A percentile compares a stretch with the other conserved stretches of the same genome.
Conservation (phyloP, 2,329 filamentous ascomycete genomes). For the Penicillium sp. region DNA sequence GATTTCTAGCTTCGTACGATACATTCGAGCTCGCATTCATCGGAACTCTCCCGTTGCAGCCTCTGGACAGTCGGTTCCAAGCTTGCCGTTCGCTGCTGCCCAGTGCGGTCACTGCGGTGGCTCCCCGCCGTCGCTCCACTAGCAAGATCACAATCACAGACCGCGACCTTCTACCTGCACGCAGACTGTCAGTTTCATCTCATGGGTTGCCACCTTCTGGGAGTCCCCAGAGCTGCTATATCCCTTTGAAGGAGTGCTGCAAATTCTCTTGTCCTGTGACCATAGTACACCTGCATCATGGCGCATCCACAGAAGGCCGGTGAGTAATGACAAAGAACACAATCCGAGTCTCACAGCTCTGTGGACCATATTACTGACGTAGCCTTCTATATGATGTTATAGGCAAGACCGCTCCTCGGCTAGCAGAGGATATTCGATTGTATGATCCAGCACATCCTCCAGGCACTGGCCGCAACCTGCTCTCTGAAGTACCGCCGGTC, state of each 20-base stretch:
- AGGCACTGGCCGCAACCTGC: constrained; percentile 49
- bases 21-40: neutral
- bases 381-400: neutral
- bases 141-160: constrained; percentile 12
- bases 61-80: constrained; percentile 3
- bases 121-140: constrained; percentile 28
- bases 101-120: constrained; percentile 12
- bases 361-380: constrained; percentile 3
- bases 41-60: neutral
- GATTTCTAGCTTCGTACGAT: neutral
- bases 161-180: constrained; percentile 1
- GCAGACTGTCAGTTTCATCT: neutral
- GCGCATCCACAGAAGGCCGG: constrained; percentile 32
- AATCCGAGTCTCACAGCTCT: neutral
- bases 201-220: constrained; percentile 2
- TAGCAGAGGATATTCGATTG: constrained; percentile 44
- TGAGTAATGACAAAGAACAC: constrained; percentile 18
- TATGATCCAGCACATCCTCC: constrained; percentile 45
- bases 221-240: neutral
- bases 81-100: constrained; percentile 22
- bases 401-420: constrained; percentile 52
- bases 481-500: constrained; percentile 56
- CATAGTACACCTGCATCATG: constrained; percentile 23
- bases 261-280: neutral
- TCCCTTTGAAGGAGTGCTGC: neutral